Evolutionary conservation across 2,329 filamentous ascomycete genomes (phyloP).

Genomic region (Bipolaris gigantea): DNA sequence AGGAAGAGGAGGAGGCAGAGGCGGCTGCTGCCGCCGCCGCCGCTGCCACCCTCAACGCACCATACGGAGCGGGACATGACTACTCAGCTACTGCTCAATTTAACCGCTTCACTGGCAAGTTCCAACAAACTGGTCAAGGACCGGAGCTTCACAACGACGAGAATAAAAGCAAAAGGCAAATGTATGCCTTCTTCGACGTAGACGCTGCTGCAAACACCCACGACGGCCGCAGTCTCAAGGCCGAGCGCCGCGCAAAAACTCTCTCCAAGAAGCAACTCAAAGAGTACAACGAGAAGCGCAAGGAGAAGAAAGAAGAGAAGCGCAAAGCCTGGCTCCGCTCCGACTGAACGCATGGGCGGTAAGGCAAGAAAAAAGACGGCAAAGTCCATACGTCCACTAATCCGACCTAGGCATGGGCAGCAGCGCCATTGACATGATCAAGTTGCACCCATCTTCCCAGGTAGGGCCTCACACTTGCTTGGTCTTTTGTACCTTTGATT

Average conservation of each 20-base stretch:
- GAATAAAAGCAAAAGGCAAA: conserved; percentile 82
- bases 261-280: conserved; percentile 84
- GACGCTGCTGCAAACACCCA: conserved; percentile 91
- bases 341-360: conserved; percentile 61
- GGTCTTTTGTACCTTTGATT: conserved; percentile 4
- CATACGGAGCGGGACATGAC: conserved; percentile 40
- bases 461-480: conserved; percentile 19
- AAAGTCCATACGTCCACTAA: conserved; percentile 34
- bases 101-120: conserved; percentile 86
- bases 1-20: conserved; percentile 44
- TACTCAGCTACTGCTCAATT: conserved; percentile 76
- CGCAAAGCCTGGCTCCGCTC: conserved; percentile 79
- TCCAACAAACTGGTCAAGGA: conserved; percentile 68
- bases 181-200: conserved; percentile 95
- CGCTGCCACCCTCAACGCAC: conserved; percentile 30
- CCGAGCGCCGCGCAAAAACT: conserved; percentile 84
- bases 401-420: conserved; percentile 22
- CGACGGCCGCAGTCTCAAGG: conserved; percentile 86
- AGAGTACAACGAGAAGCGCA: conserved; percentile 86
- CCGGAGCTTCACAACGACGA: conserved; percentile 83
- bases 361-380: conserved; percentile 28
- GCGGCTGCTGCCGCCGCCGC: conserved; percentile 26
- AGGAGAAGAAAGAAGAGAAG: conserved; percentile 92
- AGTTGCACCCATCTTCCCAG: conserved; percentile 15
- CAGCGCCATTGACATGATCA: conserved; percentile 5